A percentile compares a stretch with the other conserved stretches of the same genome.
phyloP scores from a whole-genome alignment of 1,284 basidiomycete genomes.

The Tetrapyrgos nigripes region DNA sequence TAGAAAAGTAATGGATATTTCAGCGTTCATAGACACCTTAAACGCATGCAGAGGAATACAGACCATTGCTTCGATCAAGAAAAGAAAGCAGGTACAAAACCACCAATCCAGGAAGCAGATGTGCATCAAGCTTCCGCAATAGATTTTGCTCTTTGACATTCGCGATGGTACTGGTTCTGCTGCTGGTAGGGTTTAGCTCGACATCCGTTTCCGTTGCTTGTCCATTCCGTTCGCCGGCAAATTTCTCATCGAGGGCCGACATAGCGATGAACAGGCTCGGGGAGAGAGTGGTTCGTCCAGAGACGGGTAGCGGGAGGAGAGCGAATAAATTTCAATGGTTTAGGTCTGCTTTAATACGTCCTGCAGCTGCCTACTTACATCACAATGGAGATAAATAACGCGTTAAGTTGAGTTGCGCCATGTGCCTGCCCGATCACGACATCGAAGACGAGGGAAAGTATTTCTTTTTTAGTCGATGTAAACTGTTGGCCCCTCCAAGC shows the following conservation, averaged over 20 bases:
- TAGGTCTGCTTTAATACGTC: neutral
- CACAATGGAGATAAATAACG: neutral
- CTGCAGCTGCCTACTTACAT: neutral
- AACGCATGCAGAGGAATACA: neutral
- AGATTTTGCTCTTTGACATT: neutral
- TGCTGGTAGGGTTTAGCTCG: neutral
- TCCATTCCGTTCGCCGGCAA: neutral
- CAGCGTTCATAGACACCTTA: neutral
- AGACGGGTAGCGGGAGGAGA: neutral
- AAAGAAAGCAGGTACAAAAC: constrained; percentile 3
- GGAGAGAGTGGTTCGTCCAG: too few species aligned
- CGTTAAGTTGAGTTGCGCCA: neutral
- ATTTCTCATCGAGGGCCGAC: neutral
- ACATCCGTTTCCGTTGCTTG: neutral
- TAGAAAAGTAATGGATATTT: neutral
- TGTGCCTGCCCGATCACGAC: neutral
- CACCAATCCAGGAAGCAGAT: constrained; percentile 2
- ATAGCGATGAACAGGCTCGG: neutral
- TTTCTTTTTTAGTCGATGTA: neutral
- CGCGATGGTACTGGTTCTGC: neutral
- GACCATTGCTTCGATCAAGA: constrained; percentile 4
- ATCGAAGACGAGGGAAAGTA: neutral
- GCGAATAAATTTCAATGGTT: neutral
- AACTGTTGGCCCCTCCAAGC: too few species aligned
- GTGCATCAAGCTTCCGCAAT: constrained; percentile 5